These are phyloP conservation scores for Collybia nuda DNA, from an alignment of 768 basidiomycete genomes.

Conservation along the genomic window DNA sequence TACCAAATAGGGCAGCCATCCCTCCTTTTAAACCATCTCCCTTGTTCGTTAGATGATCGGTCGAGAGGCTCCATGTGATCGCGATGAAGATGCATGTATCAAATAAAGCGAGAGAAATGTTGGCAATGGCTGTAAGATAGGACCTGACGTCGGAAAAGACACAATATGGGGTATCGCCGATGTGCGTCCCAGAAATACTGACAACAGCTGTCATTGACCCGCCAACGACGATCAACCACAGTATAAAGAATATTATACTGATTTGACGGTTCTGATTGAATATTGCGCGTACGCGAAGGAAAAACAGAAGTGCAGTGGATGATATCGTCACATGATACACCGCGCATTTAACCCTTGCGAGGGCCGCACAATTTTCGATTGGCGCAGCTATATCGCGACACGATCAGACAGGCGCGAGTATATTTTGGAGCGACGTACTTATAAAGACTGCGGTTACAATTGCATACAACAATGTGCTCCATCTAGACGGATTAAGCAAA, in stretches of 20 bases:
- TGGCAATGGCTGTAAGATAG: slow-evolving; percentile 19
- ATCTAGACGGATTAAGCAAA: slow-evolving; percentile 4
- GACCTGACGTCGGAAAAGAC: slow-evolving; percentile 19
- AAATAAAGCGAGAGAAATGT: slow-evolving; percentile 22
- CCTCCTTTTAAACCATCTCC: slow-evolving; percentile 10
- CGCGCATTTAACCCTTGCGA: slow-evolving; percentile 18
- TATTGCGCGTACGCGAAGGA: slow-evolving; percentile 30
- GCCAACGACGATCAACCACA: slow-evolving; percentile 27
- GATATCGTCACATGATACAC: slow-evolving; percentile 21
- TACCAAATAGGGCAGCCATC: slow-evolving; percentile 15
- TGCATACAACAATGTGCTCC: slow-evolving; percentile 19
- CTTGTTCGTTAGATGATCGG: neutral
- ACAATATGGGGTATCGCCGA: slow-evolving; percentile 33
- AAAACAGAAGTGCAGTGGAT: slow-evolving; percentile 28
- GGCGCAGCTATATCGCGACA: slow-evolving; percentile 9
- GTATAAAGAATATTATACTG: slow-evolving; percentile 20
- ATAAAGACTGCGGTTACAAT: slow-evolving; percentile 19
- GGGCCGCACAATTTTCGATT: slow-evolving; percentile 19
- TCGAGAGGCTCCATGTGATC: slow-evolving; percentile 26
- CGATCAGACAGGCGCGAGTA: neutral
- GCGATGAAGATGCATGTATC: slow-evolving; percentile 35
- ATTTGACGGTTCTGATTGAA: slow-evolving; percentile 22
- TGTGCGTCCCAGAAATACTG: slow-evolving; percentile 16
- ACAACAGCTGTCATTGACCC: slow-evolving; percentile 23
- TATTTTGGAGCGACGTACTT: slow-evolving; percentile 18